phyloP scores from a whole-genome alignment of 2,329 filamentous ascomycete species.

The Trichophyton verrucosum region DNA sequence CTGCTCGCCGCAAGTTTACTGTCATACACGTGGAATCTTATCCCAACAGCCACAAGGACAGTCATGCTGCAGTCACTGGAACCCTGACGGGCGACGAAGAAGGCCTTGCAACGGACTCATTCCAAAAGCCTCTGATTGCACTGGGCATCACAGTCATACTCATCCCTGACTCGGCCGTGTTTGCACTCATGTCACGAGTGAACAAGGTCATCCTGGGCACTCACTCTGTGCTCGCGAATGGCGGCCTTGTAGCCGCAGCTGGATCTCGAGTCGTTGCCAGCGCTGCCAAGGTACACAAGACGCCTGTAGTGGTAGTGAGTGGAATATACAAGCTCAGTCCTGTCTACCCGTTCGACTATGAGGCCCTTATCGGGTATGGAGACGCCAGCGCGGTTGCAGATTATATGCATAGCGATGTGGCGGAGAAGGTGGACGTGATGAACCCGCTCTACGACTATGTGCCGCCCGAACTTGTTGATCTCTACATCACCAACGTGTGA shows the following conservation, averaged over 20 bases:
- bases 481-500: constrained; percentile 66
- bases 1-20: constrained; percentile 81
- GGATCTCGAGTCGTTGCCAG: constrained; percentile 75
- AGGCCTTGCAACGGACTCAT: constrained; percentile 35
- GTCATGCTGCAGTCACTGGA: constrained; percentile 51
- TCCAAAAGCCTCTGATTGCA: constrained; percentile 66
- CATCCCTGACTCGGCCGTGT: constrained; percentile 72
- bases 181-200: constrained; percentile 87
- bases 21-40: constrained; percentile 68
- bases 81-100: constrained; percentile 38
- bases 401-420: constrained; percentile 67
- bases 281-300: constrained; percentile 69
- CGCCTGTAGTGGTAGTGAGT: constrained; percentile 75
- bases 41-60: constrained; percentile 54
- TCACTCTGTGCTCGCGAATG: constrained; percentile 76
- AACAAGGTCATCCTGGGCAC: constrained; percentile 91
- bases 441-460: constrained; percentile 77
- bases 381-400: constrained; percentile 63
- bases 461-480: constrained; percentile 52
- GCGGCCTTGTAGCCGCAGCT: constrained; percentile 68
- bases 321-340: constrained; percentile 92
- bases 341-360: constrained; percentile 71
- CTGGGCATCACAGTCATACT: constrained; percentile 72
- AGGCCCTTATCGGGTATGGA: constrained; percentile 74
- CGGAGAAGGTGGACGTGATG: constrained; percentile 64